Base-by-base conservation (phyloP, 352 stramenopile species). In the Phytophthora pistaciae region DNA sequence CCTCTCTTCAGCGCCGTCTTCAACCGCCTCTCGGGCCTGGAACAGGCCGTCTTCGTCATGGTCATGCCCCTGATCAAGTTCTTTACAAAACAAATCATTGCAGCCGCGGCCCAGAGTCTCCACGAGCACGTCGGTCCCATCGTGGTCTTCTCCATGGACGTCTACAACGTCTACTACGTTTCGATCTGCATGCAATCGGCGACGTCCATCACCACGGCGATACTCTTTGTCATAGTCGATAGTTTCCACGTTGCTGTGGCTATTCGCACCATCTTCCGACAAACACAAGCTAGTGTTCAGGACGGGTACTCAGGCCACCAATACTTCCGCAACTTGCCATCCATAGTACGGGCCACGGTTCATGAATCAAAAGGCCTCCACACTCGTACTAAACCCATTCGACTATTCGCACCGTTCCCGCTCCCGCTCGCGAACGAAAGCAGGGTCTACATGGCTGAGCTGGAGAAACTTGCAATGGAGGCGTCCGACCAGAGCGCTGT, bases 1-100 rank as follows among this genome's bases (percentile, higher is more conserved):
- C 67, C 67, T 10, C 25, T 52, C 2, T 74, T 69, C n/a, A 74
- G 25, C 29, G 67, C 56, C 5, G 21, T 65, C 16, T 67, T 72
- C 29, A 63, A 33, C 25, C 52, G 40, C 5, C 36, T 64, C 1
- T 44, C 57, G 5, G 33, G 56, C 5, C 6, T 50, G 0, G 48
- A 62, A 1, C 65, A 72, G 21, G 56, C 61, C 27, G 52, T 36
- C 20, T 60, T 66, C 14, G 48, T 72, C 1, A 6, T 72, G 9
- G 21, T 64, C 0, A 48, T 67, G 25, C 61, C 61, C 16, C 14
- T 62, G 11, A 53, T 62, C 13, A 62, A 62, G 40, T 40, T 62
- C 14, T 20, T 62, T 3, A 62, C 56, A 0, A 62, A 62, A 23
- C 56, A 62, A 25, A 62, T 52, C 36, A 62, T 53, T 10, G 38